Base-by-base conservation (phyloP, 345 rosid genomes). In the Citropsis articulata region DNA sequence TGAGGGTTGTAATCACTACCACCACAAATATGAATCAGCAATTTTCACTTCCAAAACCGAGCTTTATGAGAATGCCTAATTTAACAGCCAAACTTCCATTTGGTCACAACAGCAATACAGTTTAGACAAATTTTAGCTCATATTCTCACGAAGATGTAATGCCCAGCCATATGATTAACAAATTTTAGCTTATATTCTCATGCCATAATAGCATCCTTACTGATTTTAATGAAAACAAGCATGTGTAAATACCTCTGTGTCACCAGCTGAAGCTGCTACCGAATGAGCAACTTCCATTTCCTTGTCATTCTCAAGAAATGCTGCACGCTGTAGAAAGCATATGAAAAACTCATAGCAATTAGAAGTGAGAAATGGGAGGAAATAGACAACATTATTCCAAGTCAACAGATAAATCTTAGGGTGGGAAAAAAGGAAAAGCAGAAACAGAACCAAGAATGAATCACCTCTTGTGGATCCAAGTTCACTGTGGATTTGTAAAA, bases 251-350 rank as follows among this genome's bases (percentile, higher is more conserved):
- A 89, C 99, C 82, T 80, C 87, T 71, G 99, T 95, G 21, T 95
- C 97, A 68, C 99, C 99, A 33, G 90, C 94, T 48, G 87, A 75
- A 66, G 93, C 99, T 57, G 98, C 99, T 78, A 91, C 90, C 55
- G 94, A 89, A 78, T 95, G 99, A 65, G 97, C 97, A 76, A 82
- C 91, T 88, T 93, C 99, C 90, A 95, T 87, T 80, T 95, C 93
- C 69, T 81, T 83, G 60, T 93, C 92, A 65, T 88, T 89, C 88
- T 92, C 97, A 64, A 93, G 98, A 83, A 86, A 92, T 78, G 22
- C 77, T 36, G 93, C 99, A 31, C 98, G 93, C 99, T 95, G 50
- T 67, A 60, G 57, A 65, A 65, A 71, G 74, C 53, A 81, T 21
- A 78, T 55, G 67, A 25, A 81, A 70, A 55, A 65, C 7, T 2